Evolutionary conservation across 2,329 filamentous ascomycete species (phyloP), one percentile per base, ranked within the genome.

Genomic region (Fusarium bactridioides): DNA sequence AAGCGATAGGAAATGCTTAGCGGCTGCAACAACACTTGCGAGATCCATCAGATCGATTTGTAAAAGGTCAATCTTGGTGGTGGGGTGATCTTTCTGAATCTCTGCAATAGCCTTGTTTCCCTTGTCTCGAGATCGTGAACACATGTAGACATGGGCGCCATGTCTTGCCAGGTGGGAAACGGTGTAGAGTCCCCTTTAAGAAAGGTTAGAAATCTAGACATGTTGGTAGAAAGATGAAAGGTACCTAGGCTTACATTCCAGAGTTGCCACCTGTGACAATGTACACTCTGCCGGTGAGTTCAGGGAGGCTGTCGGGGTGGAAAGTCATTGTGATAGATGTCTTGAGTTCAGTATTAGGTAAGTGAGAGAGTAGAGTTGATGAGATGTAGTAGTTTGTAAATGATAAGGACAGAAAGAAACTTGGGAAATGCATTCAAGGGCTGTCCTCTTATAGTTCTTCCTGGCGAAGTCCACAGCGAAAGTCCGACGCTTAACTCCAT

Each of bases 81-180:
- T 3, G 4, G 67, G 60, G 4, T 72, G 51, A 2, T 31, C 15
- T 11, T 66, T 54, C 9, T 65, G 64, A 5, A 73, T 72, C 10
- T 48, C 48, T 1, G 53, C 11, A 18, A 74, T 51, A 1, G 70
- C 51, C 7, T 25, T 25, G 2, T 37, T 47, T 1, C 70, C 71
- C 1, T 69, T 73, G 0, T 61, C 67, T 5, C 19, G 21, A 2
- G 70, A 72, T 12, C 71, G 48, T 4, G 60, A 59, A 10, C 71
- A 62, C n/a, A 73, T 54, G 10, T 74, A 73, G 8, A 74, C 67
- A 10, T 73, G 71, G 2, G 71, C 71, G 1, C 71, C 71, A 18
- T 74, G 71, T 7, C 54, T 29, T 35, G 64, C 70, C 3, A 73
- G 48, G 8, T 67, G 70, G 6, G 72, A 50, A 7, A 62, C 63